Evolutionary conservation across 192 early-diverging fungal genomes (phyloP).

Genomic region (Coemansia sp.): DNA sequence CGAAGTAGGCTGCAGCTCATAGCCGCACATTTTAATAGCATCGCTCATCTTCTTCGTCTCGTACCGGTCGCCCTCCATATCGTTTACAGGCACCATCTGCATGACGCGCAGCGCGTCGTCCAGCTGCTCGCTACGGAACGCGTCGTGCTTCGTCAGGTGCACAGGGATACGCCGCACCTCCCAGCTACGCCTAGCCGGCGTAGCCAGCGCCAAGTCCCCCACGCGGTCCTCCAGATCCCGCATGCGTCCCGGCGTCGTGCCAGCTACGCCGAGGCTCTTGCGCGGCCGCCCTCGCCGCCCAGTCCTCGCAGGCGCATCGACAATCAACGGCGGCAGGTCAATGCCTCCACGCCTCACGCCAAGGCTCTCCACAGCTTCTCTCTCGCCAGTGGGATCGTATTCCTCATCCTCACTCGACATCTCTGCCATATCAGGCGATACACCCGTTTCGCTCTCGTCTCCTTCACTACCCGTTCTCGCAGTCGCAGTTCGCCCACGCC

Average conservation of each 20-base stretch:
- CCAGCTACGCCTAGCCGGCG: slow-evolving; percentile 17
- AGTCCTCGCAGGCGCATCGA: not conserved
- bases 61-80: slow-evolving; percentile 32
- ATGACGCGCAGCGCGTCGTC: slow-evolving; percentile 19
- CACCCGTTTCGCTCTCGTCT: slow-evolving; percentile 14
- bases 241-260: not conserved
- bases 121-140: slow-evolving; percentile 30
- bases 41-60: slow-evolving; percentile 54
- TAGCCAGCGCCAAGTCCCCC: slow-evolving; percentile 3
- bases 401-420: slow-evolving; percentile 34
- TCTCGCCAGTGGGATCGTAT: not conserved
- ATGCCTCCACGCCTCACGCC: not conserved
- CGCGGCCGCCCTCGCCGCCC: slow-evolving; percentile 32
- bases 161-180: slow-evolving; percentile 36
- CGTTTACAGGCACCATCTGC: slow-evolving; percentile 20
- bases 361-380: not conserved
- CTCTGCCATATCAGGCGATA: slow-evolving; percentile 17
- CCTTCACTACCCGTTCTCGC: slow-evolving; percentile 5
- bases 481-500: not conserved
- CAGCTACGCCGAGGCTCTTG: slow-evolving; percentile 15
- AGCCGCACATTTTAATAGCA: slow-evolving; percentile 54
- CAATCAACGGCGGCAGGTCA: not conserved
- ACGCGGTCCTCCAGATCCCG: not conserved
- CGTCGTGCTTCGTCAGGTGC: slow-evolving; percentile 46
- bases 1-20: slow-evolving; percentile 24